Conservation (phyloP, 202 grass and related monocot genomes). For the Setaria italica region DNA sequence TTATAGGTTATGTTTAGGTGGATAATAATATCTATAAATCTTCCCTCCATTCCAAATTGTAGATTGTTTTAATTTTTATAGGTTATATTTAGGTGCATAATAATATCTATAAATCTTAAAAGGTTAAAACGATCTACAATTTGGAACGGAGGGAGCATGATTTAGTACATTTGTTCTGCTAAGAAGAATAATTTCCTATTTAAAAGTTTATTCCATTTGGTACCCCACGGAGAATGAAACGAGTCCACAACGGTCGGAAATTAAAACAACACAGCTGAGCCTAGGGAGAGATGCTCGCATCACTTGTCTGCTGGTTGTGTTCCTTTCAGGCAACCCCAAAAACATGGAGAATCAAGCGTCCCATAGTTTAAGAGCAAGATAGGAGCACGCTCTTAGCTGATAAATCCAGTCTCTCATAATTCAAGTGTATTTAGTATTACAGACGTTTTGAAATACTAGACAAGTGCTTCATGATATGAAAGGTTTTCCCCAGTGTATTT, state of each 20-base stretch:
- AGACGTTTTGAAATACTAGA: neutral
- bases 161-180: too few relatives aligned
- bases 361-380: neutral
- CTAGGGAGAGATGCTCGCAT: neutral
- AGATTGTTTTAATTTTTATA: too few relatives aligned
- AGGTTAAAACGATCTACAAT: too few relatives aligned
- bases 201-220: neutral
- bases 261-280: neutral
- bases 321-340: neutral
- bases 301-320: neutral
- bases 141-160: too few relatives aligned
- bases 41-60: too few relatives aligned
- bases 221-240: neutral
- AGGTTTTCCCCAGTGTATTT: too few relatives aligned
- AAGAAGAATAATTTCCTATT: too few relatives aligned
- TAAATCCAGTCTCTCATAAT: neutral
- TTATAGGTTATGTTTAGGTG: too few relatives aligned
- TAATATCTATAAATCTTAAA: too few relatives aligned
- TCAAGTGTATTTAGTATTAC: neutral
- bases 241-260: neutral
- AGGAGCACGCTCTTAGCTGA: neutral
- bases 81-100: too few relatives aligned
- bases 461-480: too few relatives aligned
- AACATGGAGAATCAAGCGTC: neutral
- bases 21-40: too few relatives aligned